phyloP scores from a whole-genome alignment of 768 basidiomycete species.

The Leucocoprinus sp. region DNA sequence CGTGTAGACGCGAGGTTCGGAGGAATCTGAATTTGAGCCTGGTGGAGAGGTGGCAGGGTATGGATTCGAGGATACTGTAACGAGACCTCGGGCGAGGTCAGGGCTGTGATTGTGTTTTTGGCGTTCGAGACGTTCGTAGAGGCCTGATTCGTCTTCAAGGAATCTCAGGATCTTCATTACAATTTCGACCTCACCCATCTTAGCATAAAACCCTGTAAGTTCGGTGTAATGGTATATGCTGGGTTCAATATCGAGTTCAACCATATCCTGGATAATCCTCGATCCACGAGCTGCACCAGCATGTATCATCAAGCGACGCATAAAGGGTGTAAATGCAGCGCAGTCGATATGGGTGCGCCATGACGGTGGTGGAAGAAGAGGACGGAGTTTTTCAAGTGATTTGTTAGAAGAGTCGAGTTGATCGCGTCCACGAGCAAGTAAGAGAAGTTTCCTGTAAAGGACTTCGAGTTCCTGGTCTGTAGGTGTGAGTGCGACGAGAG shows the following conservation, averaged over 20 bases:
- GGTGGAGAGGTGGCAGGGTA: background rate
- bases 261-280: conserved; percentile 46
- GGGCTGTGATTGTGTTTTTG: background rate
- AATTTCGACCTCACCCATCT: conserved; percentile 23
- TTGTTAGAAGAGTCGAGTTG: conserved; percentile 2
- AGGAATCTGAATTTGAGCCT: conserved; percentile 5
- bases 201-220: conserved; percentile 38
- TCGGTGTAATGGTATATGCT: conserved; percentile 41
- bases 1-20: background rate
- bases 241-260: conserved; percentile 35
- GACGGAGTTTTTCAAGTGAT: conserved; percentile 13
- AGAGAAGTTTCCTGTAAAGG: conserved; percentile 40
- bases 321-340: conserved; percentile 45
- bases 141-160: conserved; percentile 23
- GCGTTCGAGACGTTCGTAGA: background rate
- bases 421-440: conserved; percentile 14
- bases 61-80: background rate
- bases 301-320: conserved; percentile 29
- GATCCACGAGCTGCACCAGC: conserved; percentile 26
- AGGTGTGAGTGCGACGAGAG: conserved; percentile 22
- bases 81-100: background rate
- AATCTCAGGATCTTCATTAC: conserved; percentile 35
- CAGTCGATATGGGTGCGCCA: conserved; percentile 17
- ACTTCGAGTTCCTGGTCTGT: conserved; percentile 18
- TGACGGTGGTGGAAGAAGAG: conserved; percentile 23